phyloP scores from a whole-genome alignment of 176 grass and related monocot genomes.

The Guadua angustifolia region DNA sequence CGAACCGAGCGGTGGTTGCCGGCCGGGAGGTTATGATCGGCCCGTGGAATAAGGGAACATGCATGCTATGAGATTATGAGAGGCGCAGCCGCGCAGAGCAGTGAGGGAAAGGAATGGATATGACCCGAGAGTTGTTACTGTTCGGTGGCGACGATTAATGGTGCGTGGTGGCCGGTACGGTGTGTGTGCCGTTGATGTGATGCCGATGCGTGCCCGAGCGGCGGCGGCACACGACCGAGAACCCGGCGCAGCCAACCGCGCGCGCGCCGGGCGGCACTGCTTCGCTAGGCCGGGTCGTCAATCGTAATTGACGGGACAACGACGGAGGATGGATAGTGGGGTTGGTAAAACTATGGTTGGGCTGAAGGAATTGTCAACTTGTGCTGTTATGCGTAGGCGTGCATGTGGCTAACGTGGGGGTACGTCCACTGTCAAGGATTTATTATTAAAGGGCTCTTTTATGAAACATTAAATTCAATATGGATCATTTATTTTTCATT shows the following conservation, averaged over 20 bases:
- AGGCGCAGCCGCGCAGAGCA: neutral
- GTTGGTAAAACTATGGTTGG: neutral
- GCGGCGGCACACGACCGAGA: neutral
- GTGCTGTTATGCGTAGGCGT: neutral
- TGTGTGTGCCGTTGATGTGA: neutral
- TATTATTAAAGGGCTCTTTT: too few species aligned
- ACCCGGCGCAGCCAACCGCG: neutral
- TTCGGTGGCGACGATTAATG: constrained; percentile 8
- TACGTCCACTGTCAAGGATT: neutral
- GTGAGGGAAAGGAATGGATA: neutral
- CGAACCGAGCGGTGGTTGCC: constrained; percentile 46
- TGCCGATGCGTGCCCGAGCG: constrained; percentile 13
- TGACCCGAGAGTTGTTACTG: neutral
- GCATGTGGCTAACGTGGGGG: neutral
- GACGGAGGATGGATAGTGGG: neutral
- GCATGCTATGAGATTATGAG: neutral
- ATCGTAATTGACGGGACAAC: too few species aligned
- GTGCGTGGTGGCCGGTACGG: neutral
- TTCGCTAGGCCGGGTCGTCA: neutral
- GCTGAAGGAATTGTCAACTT: neutral
- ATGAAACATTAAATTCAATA: too few species aligned
- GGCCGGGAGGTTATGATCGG: constrained; percentile 41
- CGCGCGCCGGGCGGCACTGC: neutral
- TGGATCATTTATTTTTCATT: too few species aligned
- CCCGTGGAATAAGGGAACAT: constrained; percentile 39